A percentile compares a stretch with the other conserved stretches of the same genome.
These are phyloP conservation scores for Chondrus crispus DNA, from an alignment of 23 red algal species.

Conservation along the genomic window DNA sequence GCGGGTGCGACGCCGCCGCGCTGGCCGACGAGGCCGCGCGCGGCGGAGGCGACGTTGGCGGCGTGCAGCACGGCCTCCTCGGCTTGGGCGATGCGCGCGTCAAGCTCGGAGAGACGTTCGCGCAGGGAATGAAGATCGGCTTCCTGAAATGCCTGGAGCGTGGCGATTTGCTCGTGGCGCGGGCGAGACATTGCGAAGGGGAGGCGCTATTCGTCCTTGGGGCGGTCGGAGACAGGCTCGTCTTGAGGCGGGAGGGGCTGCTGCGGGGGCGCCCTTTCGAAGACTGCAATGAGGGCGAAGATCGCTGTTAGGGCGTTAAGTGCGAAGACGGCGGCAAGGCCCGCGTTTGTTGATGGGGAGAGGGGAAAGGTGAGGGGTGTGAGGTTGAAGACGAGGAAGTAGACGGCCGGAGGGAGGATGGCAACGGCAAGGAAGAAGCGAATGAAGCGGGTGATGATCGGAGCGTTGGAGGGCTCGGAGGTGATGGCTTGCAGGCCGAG, in stretches of 20 bases:
- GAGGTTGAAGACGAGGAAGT: constrained; percentile 32
- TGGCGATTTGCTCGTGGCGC: too few species aligned
- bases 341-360: constrained; percentile 32
- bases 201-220: too few species aligned
- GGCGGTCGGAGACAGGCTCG: too few species aligned
- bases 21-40: constrained; percentile 19
- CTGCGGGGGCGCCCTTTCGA: not conserved
- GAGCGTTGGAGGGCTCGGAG: constrained; percentile 33
- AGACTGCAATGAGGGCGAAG: constrained; percentile 41
- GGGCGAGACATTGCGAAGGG: too few species aligned
- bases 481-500: constrained; percentile 49
- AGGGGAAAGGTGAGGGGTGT: not conserved
- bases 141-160: too few species aligned
- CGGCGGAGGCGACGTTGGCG: constrained; percentile 23
- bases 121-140: not conserved
- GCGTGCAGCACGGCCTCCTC: constrained; percentile 6
- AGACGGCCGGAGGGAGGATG: constrained; percentile 22
- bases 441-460: constrained; percentile 38
- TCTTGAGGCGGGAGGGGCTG: too few species aligned
- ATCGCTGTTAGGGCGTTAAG: constrained; percentile 43
- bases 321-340: constrained; percentile 31
- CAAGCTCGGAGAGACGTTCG: not conserved
- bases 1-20: not conserved
- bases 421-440: constrained; percentile 47
- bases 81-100: not conserved